Conservation (phyloP, 805 yeast species). For the Clavispora fructus region DNA sequence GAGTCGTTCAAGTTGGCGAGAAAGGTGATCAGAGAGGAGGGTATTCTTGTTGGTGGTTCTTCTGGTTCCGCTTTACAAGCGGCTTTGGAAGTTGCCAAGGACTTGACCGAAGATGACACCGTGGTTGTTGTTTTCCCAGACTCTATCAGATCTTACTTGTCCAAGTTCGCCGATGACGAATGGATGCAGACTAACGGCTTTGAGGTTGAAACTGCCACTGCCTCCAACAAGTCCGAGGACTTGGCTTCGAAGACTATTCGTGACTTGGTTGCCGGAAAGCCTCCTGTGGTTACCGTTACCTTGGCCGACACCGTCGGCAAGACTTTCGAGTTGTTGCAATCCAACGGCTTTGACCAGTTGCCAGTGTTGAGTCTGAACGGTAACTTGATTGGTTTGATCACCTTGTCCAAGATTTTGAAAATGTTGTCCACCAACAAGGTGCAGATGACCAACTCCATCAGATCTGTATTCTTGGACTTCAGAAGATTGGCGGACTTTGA, state of each 20-base stretch:
- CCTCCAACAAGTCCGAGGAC: conserved; percentile 38
- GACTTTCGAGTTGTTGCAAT: conserved; percentile 65
- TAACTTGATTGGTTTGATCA: conserved; percentile 68
- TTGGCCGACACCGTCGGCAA: conserved; percentile 53
- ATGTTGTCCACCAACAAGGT: conserved; percentile 58
- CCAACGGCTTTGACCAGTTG: conserved; percentile 78
- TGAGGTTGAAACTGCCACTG: conserved; percentile 47
- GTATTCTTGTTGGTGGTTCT: conserved; percentile 85
- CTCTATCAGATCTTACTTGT: conserved; percentile 77
- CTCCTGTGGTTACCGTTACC: conserved; percentile 74
- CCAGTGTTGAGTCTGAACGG: conserved; percentile 64
- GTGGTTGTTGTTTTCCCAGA: conserved; percentile 84
- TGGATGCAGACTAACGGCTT: conserved; percentile 82
- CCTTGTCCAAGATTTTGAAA: conserved; percentile 67
- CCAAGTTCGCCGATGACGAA: conserved; percentile 86
- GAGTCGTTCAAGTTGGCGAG: conserved; percentile 77
- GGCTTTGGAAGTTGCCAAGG: conserved; percentile 62
- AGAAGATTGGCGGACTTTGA: conserved; percentile 64
- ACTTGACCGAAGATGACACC: conserved; percentile 65
- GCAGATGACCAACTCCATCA: conserved; percentile 50
- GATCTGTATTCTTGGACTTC: conserved; percentile 66
- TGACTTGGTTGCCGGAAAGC: conserved; percentile 57
- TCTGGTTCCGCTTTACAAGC: conserved; percentile 83
- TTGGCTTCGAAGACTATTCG: conserved; percentile 46
- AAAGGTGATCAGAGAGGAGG: conserved; percentile 78